Evolutionary conservation across 2,329 filamentous ascomycete genomes (phyloP).

Genomic region (Lachnellula hyalina): DNA sequence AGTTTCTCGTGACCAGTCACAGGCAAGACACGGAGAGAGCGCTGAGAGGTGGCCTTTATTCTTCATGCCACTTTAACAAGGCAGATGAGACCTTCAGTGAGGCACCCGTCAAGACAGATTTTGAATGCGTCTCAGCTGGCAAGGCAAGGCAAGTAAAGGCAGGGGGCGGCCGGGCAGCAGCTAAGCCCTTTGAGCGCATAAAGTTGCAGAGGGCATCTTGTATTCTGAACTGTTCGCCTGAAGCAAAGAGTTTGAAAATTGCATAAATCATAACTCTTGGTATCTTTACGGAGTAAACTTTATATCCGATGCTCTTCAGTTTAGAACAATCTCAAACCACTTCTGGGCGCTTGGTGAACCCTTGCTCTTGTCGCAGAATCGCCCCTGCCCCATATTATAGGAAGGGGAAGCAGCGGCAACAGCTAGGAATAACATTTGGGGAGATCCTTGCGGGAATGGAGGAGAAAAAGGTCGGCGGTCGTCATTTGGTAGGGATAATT

Average conservation of each 20-base stretch:
- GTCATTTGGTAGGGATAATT: not conserved
- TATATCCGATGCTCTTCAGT: not conserved
- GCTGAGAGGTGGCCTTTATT: slow-evolving; percentile 9
- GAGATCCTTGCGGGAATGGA: not conserved
- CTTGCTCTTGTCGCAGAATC: not conserved
- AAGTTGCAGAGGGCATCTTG: slow-evolving; percentile 2
- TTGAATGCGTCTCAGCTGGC: slow-evolving; percentile 8
- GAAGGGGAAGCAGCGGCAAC: not conserved
- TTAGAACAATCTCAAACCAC: not conserved
- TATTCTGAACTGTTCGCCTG: no score
- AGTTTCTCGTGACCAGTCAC: slow-evolving; percentile 15
- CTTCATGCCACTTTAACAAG: slow-evolving; percentile 16
- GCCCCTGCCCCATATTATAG: not conserved
- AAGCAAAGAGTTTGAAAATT: no score
- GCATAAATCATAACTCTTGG: slow-evolving; percentile 1
- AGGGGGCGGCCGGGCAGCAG: not conserved
- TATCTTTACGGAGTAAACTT: not conserved
- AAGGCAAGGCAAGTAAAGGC: slow-evolving; percentile 1
- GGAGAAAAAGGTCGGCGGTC: not conserved
- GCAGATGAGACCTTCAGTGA: slow-evolving; percentile 4
- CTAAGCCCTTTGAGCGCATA: not conserved
- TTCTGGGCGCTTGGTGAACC: not conserved
- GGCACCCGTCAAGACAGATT: slow-evolving; percentile 3
- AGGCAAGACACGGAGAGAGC: slow-evolving; percentile 8
- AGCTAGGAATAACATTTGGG: not conserved